Base-by-base conservation (phyloP, 2,329 filamentous ascomycete species). In the Neoascochyta sp. region DNA sequence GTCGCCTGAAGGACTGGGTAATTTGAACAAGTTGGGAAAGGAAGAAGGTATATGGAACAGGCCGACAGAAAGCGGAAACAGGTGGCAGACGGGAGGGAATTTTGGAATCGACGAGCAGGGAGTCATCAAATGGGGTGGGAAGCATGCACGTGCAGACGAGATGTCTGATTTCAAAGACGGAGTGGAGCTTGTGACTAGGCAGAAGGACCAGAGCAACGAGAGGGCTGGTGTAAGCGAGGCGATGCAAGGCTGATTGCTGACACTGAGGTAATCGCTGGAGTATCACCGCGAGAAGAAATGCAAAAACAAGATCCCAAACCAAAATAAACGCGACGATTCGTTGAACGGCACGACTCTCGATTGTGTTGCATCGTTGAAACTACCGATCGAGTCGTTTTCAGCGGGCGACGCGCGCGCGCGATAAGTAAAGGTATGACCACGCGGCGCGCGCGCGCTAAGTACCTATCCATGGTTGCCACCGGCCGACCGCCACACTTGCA, bases 51-150 rank as follows among this genome's bases (percentile, higher is more conserved):
- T 86, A 42, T 81, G 75, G 72, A 81, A 81, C 52, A 63, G 75
- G 14, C 69, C 76, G 3, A 80, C 77, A 3, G 76, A 81, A 60
- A 82, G 75, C 51, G 81, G 81, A 21, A 77, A 64, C 42, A 63
- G 79, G 29, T 86, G 82, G 81, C 81, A 86, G 69, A 81, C 66
- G 15, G 68, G 73, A 24, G 82, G 81, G 16, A 75, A 74, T 16
- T 86, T 80, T 62, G 80, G 74, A 2, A 62, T 81, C 16, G 76
- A 79, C 51, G 50, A 49, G 5, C 54, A 66, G 16, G 76, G 76
- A 3, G 47, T 63, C 9, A 69, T 82, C 3, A 65, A 62, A 31
- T 81, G 76, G 75, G 65, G 62, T 4, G 62, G 67, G 32, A 59
- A 71, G 17, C 37, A 67, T 69, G 9, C 46, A 29, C 64, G 68